Evolutionary conservation across 306 rosid species (phyloP).

Genomic region (Dryas alaskensis): DNA sequence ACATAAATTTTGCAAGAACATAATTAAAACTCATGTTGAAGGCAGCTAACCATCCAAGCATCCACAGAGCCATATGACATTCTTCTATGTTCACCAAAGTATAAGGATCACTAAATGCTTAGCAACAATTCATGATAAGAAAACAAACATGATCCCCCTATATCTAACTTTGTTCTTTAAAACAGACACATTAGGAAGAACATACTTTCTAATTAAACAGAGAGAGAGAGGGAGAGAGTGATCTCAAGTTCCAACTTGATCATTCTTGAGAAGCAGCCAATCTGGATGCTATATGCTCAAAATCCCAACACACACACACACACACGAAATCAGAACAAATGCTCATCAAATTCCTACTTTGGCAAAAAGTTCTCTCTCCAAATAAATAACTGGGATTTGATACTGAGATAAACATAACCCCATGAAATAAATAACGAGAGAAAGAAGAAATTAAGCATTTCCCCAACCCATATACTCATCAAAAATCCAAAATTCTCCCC

Average conservation of each 20-base stretch:
- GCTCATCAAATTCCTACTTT: constrained; percentile 1
- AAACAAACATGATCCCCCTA: background rate
- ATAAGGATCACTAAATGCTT: background rate
- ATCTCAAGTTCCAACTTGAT: constrained; percentile 8
- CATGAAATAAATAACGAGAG: background rate
- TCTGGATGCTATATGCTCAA: background rate
- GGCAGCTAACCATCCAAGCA: background rate
- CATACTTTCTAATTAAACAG: background rate
- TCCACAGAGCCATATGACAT: background rate
- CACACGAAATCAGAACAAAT: background rate
- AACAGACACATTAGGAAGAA: background rate
- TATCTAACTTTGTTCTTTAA: background rate
- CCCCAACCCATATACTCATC: background rate
- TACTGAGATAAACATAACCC: background rate
- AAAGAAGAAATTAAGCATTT: constrained; percentile 5
- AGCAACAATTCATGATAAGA: background rate
- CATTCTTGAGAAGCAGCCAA: background rate
- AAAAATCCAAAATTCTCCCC: background rate
- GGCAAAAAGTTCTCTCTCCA: background rate
- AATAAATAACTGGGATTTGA: background rate
- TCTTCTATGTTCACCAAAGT: background rate
- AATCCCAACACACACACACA: background rate
- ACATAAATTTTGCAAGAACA: too few species aligned
- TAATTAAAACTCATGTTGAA: background rate
- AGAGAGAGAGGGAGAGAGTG: background rate